These are phyloP conservation scores for Leccinum arenicola DNA, from an alignment of 768 basidiomycete species.

Conservation along the genomic window DNA sequence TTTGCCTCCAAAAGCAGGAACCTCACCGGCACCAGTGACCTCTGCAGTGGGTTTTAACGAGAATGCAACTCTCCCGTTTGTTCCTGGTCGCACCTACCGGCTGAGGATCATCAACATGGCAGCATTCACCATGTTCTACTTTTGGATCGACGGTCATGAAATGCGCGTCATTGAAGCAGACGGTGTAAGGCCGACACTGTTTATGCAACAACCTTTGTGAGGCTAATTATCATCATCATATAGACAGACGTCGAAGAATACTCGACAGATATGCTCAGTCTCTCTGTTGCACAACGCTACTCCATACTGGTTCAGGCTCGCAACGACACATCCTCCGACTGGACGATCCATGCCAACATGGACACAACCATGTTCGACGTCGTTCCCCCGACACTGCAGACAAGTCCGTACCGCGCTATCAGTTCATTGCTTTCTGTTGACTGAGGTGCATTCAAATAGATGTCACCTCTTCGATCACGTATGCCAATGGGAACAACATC, in stretches of 20 bases:
- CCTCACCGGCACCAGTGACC: constrained; percentile 43
- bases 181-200: constrained; percentile 48
- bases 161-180: constrained; percentile 85
- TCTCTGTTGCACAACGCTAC: constrained; percentile 91
- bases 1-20: constrained; percentile 54
- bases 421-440: neutral
- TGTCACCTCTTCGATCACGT: constrained; percentile 80
- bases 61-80: constrained; percentile 80
- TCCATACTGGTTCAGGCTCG: constrained; percentile 89
- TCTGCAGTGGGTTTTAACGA: constrained; percentile 79
- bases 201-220: neutral
- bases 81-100: constrained; percentile 85
- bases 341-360: constrained; percentile 89
- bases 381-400: constrained; percentile 66
- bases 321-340: constrained; percentile 83
- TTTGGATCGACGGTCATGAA: constrained; percentile 87
- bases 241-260: constrained; percentile 77
- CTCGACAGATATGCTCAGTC: constrained; percentile 64
- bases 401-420: constrained; percentile 50
- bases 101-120: constrained; percentile 84
- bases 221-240: neutral
- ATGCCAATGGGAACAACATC: constrained; percentile 50
- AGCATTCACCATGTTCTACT: constrained; percentile 72
- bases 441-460: constrained; percentile 41
- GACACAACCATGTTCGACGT: constrained; percentile 87